These are phyloP conservation scores for Phytophthora ohioensis DNA, from an alignment of 352 stramenopile species.

Conservation along the genomic window DNA sequence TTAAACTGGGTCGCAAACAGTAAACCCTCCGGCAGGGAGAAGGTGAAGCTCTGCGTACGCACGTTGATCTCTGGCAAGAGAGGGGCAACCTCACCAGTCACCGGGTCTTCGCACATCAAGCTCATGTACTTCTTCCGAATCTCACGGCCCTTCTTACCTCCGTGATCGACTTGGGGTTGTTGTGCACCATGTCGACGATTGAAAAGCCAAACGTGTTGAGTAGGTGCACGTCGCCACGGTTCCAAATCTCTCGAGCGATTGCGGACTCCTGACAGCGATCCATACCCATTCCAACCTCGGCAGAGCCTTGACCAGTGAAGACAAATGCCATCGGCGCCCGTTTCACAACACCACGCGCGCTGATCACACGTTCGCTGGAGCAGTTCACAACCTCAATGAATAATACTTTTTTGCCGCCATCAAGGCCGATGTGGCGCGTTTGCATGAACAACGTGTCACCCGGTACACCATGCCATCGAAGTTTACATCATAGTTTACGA, in stretches of 20 bases:
- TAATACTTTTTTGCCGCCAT: no score
- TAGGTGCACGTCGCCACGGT: conserved; percentile 32
- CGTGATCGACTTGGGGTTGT: conserved; percentile 82
- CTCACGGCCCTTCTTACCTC: conserved; percentile 67
- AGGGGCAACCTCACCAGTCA: conserved; percentile 56
- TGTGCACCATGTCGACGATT: conserved; percentile 87
- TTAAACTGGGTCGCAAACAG: conserved; percentile 92
- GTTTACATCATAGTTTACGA: conserved; percentile 75
- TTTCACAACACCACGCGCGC: conserved; percentile 70
- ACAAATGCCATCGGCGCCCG: conserved; percentile 80
- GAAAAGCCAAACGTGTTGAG: conserved; percentile 75
- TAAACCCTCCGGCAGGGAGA: conserved; percentile 71
- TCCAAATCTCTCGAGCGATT: conserved; percentile 82
- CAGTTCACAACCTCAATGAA: conserved; percentile 72
- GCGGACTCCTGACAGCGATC: conserved; percentile 78
- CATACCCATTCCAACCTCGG: conserved; percentile 89
- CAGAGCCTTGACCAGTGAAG: conserved; percentile 89
- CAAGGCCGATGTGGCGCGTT: conserved; percentile 72
- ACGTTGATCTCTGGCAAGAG: conserved; percentile 86
- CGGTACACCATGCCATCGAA: conserved; percentile 91
- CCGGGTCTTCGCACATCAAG: conserved; percentile 71
- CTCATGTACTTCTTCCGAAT: conserved; percentile 91
- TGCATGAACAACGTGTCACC: conserved; percentile 85
- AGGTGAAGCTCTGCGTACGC: conserved; percentile 85
- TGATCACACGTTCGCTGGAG: conserved; percentile 75